Evolutionary conservation across 1,284 basidiomycete species (phyloP), one percentile per base, ranked within the genome.

Genomic region (Apiotrichum akiyoshidainum): DNA sequence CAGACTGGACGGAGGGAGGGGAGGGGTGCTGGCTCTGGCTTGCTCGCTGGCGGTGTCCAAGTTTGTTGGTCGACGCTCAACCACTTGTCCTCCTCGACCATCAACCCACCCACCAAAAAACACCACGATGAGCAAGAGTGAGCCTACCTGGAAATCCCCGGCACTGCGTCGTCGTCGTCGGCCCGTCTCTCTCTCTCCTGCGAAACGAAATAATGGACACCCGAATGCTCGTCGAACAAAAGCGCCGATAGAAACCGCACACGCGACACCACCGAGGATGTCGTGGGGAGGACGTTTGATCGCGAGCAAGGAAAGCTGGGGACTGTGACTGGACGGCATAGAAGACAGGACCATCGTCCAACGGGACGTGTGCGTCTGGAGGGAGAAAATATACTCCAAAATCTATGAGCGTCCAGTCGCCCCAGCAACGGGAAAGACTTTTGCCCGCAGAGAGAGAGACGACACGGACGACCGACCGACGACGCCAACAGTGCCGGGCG

Each of bases 21-120:
- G 46, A 19, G 33, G 45, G 9, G 5, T 31, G 26, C 26, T 33
- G 46, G 26, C 12, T 21, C 26, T 21, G 31, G 21, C 35, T 9
- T n/a, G 48, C 37, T 40, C 35, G 48, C 48, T 50, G 34, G 35
- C 33, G 5, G 21, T 14, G 19, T 22, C 44, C 33, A 21, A 47
- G 26, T n/a, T 46, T 48, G 46, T 48, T 37, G 46, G 33, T 33
- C 35, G 33, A 40, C 35, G 19, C 37, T 21, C 34, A 39, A 9
- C 12, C 5, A 10, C 19, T 22, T 26, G 48, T 21, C 48, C 48
- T 50, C 48, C 48, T 50, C 34, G 48, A 50, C 48, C 48, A 22
- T 50, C 48, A 50, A 50, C 48, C 48, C 48, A 48, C 46, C 46
- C 46, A 48, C 13, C 31, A 35, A 26, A 26, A 48, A 48, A 48